Percentiles rank a stretch among this genome's conserved stretches.
phyloP scores from a whole-genome alignment of 306 rosid species.

The Dalbergia cochinchinensis region DNA sequence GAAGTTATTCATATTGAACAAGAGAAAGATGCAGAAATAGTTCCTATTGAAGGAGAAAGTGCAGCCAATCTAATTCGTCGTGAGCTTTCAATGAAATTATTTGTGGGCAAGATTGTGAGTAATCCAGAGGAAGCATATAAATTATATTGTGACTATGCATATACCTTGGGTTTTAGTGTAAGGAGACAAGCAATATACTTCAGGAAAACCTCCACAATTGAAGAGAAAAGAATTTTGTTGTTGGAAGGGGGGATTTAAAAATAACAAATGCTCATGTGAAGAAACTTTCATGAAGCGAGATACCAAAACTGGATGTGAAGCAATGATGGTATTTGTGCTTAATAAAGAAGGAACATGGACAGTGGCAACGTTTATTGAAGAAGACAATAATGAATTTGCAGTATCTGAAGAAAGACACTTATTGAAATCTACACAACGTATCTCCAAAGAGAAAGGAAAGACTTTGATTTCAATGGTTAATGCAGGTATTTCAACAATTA shows the following conservation, averaged over 20 bases:
- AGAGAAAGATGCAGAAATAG: not conserved
- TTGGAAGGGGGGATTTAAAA: not conserved
- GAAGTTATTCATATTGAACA: conserved; percentile 1
- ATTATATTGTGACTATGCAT: not conserved
- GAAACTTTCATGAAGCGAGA: not conserved
- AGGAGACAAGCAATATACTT: not conserved
- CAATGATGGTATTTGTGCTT: not conserved
- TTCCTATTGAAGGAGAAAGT: not conserved
- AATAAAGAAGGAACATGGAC: not conserved
- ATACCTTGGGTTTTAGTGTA: not conserved
- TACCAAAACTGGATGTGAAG: not conserved
- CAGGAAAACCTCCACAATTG: not conserved
- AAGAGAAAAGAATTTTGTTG: not conserved
- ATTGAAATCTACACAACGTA: not conserved
- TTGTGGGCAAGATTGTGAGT: not conserved
- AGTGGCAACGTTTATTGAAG: not conserved
- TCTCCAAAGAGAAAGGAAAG: not conserved
- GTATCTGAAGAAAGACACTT: not conserved
- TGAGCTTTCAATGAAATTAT: not conserved
- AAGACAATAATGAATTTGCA: not conserved
- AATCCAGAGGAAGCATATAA: not conserved
- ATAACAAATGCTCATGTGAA: not conserved
- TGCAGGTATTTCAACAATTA: not conserved
- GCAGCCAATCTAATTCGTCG: too few relatives aligned
- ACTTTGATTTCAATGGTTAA: not conserved